phyloP scores from a whole-genome alignment of 176 grass and related monocot genomes.

The Panicum miliaceum region DNA sequence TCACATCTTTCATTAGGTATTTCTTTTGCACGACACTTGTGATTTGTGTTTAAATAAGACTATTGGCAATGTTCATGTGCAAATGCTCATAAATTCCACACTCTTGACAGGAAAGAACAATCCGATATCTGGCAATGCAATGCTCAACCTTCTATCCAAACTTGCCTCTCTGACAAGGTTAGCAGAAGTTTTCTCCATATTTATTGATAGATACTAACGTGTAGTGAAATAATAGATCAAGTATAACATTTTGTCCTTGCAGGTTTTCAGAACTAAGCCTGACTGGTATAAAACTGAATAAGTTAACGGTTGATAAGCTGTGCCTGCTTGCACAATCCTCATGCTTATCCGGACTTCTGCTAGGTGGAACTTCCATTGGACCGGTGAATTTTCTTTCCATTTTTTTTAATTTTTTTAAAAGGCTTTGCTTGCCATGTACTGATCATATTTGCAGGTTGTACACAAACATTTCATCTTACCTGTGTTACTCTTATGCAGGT shows the following conservation, averaged over 20 bases:
- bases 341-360: slow-evolving; percentile 67
- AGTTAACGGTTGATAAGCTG: slow-evolving; percentile 67
- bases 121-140: slow-evolving; percentile 86
- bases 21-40: slow-evolving; percentile 17
- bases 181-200: slow-evolving; percentile 37
- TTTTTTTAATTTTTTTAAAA: neutral
- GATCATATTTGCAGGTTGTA: slow-evolving; percentile 28
- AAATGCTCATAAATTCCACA: slow-evolving; percentile 29
- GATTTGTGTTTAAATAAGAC: slow-evolving; percentile 21
- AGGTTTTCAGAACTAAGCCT: slow-evolving; percentile 94
- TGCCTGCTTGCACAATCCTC: slow-evolving; percentile 72
- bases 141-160: slow-evolving; percentile 85
- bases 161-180: slow-evolving; percentile 89
- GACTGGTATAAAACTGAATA: slow-evolving; percentile 84
- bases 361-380: slow-evolving; percentile 85
- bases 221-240: slow-evolving; percentile 35
- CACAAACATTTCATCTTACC: slow-evolving; percentile 11
- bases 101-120: slow-evolving; percentile 77
- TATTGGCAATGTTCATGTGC: slow-evolving; percentile 32
- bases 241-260: slow-evolving; percentile 37
- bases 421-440: slow-evolving; percentile 19
- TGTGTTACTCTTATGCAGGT: slow-evolving; percentile 45
- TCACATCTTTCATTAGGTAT: slow-evolving; percentile 97
- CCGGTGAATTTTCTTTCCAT: slow-evolving; percentile 51
- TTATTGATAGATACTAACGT: slow-evolving; percentile 21